Percentiles rank a stretch among this genome's conserved stretches.
Conservation (phyloP, 768 basidiomycete genomes). For the Mycena venus region DNA sequence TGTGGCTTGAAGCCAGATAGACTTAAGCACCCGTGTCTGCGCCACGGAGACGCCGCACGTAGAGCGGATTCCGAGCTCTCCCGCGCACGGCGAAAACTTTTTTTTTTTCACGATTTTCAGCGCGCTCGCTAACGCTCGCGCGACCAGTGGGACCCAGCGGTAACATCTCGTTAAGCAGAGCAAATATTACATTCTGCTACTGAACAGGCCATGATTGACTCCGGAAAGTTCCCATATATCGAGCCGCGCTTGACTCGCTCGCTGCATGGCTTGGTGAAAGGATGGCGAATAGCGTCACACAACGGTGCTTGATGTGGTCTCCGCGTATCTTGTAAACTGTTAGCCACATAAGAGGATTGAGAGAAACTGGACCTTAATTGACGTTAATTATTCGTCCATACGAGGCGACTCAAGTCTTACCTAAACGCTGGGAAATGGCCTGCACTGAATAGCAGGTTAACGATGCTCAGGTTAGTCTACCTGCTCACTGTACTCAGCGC, state of each 20-base stretch:
- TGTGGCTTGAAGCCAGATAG: too few relatives aligned
- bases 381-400: background rate
- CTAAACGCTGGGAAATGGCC: background rate
- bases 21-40: too few relatives aligned
- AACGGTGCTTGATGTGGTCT: constrained; percentile 34
- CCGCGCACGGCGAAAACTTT: too few relatives aligned
- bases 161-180: too few relatives aligned
- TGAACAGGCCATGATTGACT: background rate
- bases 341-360: background rate
- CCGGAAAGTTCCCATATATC: background rate
- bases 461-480: background rate
- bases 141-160: too few relatives aligned
- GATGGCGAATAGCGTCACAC: constrained; percentile 69
- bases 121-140: too few relatives aligned
- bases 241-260: constrained; percentile 77
- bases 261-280: constrained; percentile 81
- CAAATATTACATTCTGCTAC: background rate
- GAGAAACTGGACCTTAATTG: background rate
- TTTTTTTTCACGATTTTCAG: too few relatives aligned
- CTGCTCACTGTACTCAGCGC: background rate
- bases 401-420: background rate
- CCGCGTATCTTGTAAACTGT: background rate
- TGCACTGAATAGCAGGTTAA: background rate
- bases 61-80: too few relatives aligned
- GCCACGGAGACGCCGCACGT: too few relatives aligned